These are phyloP conservation scores for Steccherinum ochraceum DNA, from an alignment of 768 basidiomycete genomes.

Conservation along the genomic window DNA sequence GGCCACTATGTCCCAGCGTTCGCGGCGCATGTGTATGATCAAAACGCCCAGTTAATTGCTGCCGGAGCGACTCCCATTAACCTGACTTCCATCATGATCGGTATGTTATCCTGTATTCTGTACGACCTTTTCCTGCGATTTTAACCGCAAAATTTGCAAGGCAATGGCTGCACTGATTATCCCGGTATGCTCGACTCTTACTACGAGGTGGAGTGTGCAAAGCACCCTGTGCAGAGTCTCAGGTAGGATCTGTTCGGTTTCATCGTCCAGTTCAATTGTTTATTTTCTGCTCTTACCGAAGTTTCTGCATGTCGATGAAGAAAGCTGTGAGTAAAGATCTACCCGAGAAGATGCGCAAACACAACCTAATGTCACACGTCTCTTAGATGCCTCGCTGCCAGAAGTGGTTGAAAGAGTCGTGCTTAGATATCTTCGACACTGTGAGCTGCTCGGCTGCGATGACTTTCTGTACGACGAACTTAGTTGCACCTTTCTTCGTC, in stretches of 20 bases:
- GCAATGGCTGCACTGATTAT: constrained; percentile 36
- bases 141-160: constrained; percentile 16
- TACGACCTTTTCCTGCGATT: not conserved
- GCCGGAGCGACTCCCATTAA: constrained; percentile 45
- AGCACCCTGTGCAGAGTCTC: constrained; percentile 45
- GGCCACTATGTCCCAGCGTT: constrained; percentile 47
- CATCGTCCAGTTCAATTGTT: no score
- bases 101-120: constrained; percentile 18
- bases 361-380: no score
- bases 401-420: constrained; percentile 29
- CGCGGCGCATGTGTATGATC: constrained; percentile 40
- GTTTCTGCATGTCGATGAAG: no score
- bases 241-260: no score
- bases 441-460: constrained; percentile 34
- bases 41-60: constrained; percentile 31
- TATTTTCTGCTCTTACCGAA: no score
- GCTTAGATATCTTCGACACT: constrained; percentile 34
- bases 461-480: constrained; percentile 27
- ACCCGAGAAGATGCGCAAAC: no score
- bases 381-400: constrained; percentile 35
- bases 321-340: no score
- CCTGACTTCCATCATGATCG: constrained; percentile 43
- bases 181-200: constrained; percentile 31
- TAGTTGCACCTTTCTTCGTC: constrained; percentile 18
- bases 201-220: constrained; percentile 46